phyloP scores from a whole-genome alignment of 768 basidiomycete genomes.

The Asterophora parasitica region DNA sequence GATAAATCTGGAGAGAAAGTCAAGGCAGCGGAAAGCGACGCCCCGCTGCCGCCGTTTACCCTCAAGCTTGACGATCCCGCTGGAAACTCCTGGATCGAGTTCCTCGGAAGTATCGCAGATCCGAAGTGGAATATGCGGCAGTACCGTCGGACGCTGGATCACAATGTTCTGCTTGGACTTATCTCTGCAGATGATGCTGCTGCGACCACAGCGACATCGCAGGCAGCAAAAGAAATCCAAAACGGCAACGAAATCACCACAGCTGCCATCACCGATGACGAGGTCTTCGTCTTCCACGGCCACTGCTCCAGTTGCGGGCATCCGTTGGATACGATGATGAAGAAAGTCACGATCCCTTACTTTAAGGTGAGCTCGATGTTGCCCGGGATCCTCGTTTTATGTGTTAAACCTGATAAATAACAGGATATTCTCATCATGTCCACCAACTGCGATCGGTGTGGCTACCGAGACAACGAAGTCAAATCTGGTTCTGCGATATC shows the following conservation, averaged over 20 bases:
- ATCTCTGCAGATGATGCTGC: conserved; percentile 43
- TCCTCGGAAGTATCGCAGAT: conserved; percentile 79
- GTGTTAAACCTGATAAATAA: neutral
- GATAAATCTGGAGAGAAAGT: conserved; percentile 28
- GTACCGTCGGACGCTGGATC: conserved; percentile 73
- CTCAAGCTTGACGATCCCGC: conserved; percentile 87
- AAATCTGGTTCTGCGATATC: conserved; percentile 93
- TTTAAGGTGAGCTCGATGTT: conserved; percentile 66
- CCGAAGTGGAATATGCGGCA: conserved; percentile 89
- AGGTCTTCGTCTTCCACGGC: conserved; percentile 73
- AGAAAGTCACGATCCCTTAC: conserved; percentile 94
- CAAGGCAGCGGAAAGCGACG: conserved; percentile 34
- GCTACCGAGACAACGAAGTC: conserved; percentile 97
- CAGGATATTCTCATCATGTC: conserved; percentile 85
- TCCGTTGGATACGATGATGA: conserved; percentile 84
- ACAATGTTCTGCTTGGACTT: conserved; percentile 78
- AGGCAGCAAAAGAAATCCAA: conserved; percentile 5
- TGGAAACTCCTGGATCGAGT: conserved; percentile 97
- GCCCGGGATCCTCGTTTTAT: neutral
- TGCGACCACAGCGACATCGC: conserved; percentile 1
- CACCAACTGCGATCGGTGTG: conserved; percentile 92
- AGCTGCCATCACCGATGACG: conserved; percentile 60
- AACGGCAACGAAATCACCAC: conserved; percentile 16
- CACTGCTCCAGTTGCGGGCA: conserved; percentile 87
- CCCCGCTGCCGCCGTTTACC: conserved; percentile 70